A percentile compares a stretch with the other conserved stretches of the same genome.
phyloP scores from a whole-genome alignment of 148 eudicot genomes.

The Rhododendron ferrugineum region DNA sequence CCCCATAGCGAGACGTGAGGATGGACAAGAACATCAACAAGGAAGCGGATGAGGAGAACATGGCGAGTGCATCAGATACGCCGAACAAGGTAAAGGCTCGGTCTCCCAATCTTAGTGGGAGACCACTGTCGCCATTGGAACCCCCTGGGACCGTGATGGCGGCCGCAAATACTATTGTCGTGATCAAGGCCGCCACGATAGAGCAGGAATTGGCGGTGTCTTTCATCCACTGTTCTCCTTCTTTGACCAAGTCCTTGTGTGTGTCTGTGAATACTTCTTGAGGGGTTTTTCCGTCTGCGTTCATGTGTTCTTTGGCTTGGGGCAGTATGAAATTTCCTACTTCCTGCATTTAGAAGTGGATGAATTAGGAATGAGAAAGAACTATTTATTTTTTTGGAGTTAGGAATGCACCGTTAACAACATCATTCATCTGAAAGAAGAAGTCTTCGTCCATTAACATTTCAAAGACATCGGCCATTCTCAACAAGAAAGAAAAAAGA shows the following conservation, averaged over 20 bases:
- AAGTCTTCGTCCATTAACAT: no score
- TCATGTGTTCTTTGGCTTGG: background rate
- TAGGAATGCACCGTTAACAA: no score
- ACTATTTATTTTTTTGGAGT: no score
- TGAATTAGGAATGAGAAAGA: background rate
- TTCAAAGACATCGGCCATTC: no score
- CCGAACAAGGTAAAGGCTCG: background rate
- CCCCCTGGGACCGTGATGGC: background rate
- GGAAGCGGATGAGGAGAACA: background rate
- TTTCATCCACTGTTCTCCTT: background rate
- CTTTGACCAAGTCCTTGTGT: background rate
- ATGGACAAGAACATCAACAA: background rate
- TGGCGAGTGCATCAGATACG: background rate
- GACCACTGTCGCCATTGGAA: background rate
- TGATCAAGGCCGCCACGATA: background rate
- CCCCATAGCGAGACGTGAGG: background rate
- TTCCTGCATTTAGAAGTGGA: background rate
- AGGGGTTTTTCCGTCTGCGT: background rate
- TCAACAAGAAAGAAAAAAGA: no score
- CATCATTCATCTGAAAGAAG: no score
- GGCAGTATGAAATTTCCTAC: background rate
- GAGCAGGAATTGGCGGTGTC: background rate
- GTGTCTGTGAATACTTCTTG: background rate
- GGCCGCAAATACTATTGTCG: background rate
- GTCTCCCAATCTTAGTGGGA: background rate